phyloP scores from a whole-genome alignment of 805 yeast species.

The Maudiozyma barnettii region DNA sequence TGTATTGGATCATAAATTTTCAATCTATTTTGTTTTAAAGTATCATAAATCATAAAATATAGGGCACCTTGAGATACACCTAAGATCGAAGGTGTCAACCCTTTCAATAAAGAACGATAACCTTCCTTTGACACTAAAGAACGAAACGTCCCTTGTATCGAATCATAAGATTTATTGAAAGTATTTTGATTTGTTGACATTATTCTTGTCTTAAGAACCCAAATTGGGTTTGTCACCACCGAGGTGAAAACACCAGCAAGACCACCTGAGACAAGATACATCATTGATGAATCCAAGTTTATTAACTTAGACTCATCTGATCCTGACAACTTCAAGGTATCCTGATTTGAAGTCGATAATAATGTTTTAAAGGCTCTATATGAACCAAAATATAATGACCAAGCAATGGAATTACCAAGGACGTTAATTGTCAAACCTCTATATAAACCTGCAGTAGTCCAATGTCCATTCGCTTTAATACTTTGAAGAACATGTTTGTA shows the following conservation, averaged over 20 bases:
- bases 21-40: conserved; percentile 38
- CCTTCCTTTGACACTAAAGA: conserved; percentile 50
- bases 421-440: conserved; percentile 76
- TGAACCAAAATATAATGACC: conserved; percentile 80
- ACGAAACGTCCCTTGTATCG: conserved; percentile 46
- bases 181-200: conserved; percentile 37
- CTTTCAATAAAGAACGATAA: conserved; percentile 54
- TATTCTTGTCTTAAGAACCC: conserved; percentile 91
- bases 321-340: no score
- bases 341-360: conserved; percentile 9
- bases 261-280: conserved; percentile 47
- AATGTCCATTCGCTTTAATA: neutral
- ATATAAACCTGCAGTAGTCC: conserved; percentile 30
- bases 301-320: no score
- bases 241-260: conserved; percentile 71
- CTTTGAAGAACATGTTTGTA: neutral
- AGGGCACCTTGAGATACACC: conserved; percentile 86
- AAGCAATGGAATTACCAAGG: conserved; percentile 74
- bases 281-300: conserved; percentile 23
- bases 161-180: conserved; percentile 34
- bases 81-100: conserved; percentile 62
- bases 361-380: conserved; percentile 53
- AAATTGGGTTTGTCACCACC: conserved; percentile 77
- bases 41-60: conserved; percentile 80
- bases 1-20: neutral